Base-by-base conservation (phyloP, 768 basidiomycete genomes). In the Russula foetens region DNA sequence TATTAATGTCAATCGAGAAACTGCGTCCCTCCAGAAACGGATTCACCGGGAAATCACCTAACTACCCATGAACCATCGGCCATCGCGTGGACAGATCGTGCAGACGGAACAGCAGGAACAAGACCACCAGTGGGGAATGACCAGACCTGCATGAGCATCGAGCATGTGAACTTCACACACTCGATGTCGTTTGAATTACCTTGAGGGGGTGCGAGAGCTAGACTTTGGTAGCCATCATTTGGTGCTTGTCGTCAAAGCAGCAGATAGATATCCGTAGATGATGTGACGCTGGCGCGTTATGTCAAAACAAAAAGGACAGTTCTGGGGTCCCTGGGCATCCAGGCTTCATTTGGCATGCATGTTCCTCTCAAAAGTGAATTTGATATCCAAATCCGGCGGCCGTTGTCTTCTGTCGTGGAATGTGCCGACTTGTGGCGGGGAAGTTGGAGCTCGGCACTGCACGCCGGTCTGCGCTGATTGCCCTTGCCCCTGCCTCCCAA, bases 321-420 rank as follows among this genome's bases (percentile, higher is more conserved):
- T 35, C 49, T 35, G 49, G 57, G 57, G 57, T 58, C 57, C 49
- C 38, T 28, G 47, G 1, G 24, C 5, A 1, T 14, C 12, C 7
- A 7, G 19, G 4, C 26, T 43, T 43, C 39, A 17, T 39, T 53
- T 28, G 39, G 41, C 3, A 12, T 23, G n/a, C 15, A 24, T 24
- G 31, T 33, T 33, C 4, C 31, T 33, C 31, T 33, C 31, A 33
- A 33, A 33, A 33, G 9, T 4, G 4, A 4, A 17, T 26, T 53
- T 28, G 39, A 26, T 1, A 9, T 35, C 19, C 15, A 39, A 28
- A 41, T 53, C 4, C 23, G 38, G 15, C 3, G 51, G 21, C 33
- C 14, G 24, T 28, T 53, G 51, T 53, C 53, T 53, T 53, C 53
- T 53, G 28, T 12, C 6, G 53, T 54, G 53, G 28, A 54, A 53